Base-by-base conservation (phyloP, 1,139 yeast species). In the Zygosaccharomyces sapae region DNA sequence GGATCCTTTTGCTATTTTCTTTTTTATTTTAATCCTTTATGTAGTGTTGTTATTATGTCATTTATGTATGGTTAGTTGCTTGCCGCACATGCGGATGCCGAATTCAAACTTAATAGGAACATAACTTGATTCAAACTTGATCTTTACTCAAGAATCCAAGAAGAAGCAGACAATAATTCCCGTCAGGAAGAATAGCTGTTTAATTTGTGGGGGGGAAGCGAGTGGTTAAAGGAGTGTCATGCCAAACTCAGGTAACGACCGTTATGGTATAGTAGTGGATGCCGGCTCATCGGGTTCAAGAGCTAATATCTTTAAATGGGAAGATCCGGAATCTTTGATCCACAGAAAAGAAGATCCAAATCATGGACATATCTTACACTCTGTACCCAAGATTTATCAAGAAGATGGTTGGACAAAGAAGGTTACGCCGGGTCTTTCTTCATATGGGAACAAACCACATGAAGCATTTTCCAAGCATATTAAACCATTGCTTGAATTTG, bases 211-310 rank as follows among this genome's bases (percentile, higher is more conserved):
- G 31, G 12, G 12, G 31, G 31, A 27, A 27, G 31, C 9, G 31
- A 9, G 31, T 10, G 31, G 31, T 7, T 6, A 25, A 18, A 7
- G 10, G 40, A 13, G 30, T 10, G 31, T n/a, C 30, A 42, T 42
- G 49, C 33, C 29, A 19, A 35, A 19, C 9, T 5, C 24, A 18
- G 42, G 33, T 20, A 22, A 44, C 38, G 53, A 61, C 29, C 58
- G 65, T 33, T 85, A 81, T 66, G 92, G 92, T 41, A 79, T 85
- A 20, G 90, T 84, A 13, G 73, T 85, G 1, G 95, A 85, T 65
- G 81, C 92, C 0, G 95, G 95, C 0, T 83, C 92, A 0, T 83
- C 90, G 0, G 95, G 95, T 1, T 83, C 90, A 1, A 68, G 95
- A 47, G 71, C 83, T 9, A 86, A 83, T 62, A 75, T 85, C 9